Evolutionary conservation across 306 rosid genomes (phyloP).

Genomic region (Rosa lucieae): DNA sequence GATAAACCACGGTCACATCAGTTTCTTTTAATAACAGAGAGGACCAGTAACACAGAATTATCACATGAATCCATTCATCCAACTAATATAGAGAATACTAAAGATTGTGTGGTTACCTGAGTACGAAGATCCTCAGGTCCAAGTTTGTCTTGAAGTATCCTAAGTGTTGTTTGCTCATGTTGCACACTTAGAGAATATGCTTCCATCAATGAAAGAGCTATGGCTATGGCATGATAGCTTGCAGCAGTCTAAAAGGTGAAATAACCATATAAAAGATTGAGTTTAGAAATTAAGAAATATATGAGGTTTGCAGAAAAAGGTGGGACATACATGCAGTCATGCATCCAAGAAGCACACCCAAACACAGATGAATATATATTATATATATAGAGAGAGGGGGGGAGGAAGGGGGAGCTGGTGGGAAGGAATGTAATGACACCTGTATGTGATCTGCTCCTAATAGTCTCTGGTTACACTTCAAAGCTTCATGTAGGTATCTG

Average conservation of each 20-base stretch:
- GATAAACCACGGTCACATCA: not conserved
- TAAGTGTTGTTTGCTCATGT: constrained; percentile 94
- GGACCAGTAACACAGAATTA: not conserved
- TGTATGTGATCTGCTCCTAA: constrained; percentile 96
- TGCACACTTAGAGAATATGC: constrained; percentile 94
- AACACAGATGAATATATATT: not conserved
- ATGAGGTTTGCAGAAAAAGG: not conserved
- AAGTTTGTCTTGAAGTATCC: constrained; percentile 85
- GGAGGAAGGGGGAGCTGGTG: not conserved
- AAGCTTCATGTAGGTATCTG: constrained; percentile 96
- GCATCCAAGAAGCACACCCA: not conserved
- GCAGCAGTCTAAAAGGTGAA: constrained; percentile 77
- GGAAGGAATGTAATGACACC: constrained; percentile 41
- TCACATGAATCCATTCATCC: constrained; percentile 1
- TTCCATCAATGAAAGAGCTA: constrained; percentile 97
- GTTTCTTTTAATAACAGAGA: not conserved
- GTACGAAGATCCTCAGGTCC: constrained; percentile 95
- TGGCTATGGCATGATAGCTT: constrained; percentile 97
- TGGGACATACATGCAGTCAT: not conserved
- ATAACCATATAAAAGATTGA: constrained; percentile 14
- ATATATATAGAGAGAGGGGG: not conserved
- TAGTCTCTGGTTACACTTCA: constrained; percentile 91
- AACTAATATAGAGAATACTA: constrained; percentile 1
- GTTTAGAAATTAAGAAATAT: not conserved
- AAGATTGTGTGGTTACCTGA: constrained; percentile 51